Conservation (phyloP, 192 early-diverging fungal species). For the Umbelopsis sp. region DNA sequence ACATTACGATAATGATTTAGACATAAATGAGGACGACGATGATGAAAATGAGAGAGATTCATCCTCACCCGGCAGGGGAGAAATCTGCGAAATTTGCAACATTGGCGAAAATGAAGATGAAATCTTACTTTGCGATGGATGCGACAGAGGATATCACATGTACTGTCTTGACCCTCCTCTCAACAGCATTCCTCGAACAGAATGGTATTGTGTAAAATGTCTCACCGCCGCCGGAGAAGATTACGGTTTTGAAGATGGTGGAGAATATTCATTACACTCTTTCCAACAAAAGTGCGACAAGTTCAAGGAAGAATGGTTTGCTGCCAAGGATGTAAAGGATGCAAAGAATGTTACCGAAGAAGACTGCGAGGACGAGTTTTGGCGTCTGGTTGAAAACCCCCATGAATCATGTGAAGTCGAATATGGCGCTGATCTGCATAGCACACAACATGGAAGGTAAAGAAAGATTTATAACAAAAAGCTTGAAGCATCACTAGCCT, state of each 20-base stretch:
- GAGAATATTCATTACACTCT: constrained; percentile 70
- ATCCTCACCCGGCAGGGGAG: constrained; percentile 13
- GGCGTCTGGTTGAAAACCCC: constrained; percentile 84
- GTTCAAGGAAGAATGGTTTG: constrained; percentile 84
- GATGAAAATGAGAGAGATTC: constrained; percentile 4
- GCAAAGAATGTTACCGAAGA: constrained; percentile 64
- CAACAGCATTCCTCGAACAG: constrained; percentile 54
- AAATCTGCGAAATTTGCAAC: constrained; percentile 51
- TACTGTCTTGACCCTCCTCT: constrained; percentile 77
- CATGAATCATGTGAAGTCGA: constrained; percentile 91
- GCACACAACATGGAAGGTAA: constrained; percentile 86
- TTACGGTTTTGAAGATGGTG: constrained; percentile 93
- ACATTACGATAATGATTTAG: constrained; percentile 28
- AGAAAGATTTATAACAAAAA: background rate
- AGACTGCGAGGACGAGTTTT: constrained; percentile 89
- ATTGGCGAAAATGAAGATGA: constrained; percentile 48
- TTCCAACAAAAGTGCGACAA: constrained; percentile 80
- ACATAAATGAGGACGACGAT: constrained; percentile 9
- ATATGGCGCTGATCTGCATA: constrained; percentile 96
- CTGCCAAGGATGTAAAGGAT: constrained; percentile 42
- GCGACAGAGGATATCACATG: constrained; percentile 82
- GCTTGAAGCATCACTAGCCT: background rate
- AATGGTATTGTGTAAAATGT: constrained; percentile 92
- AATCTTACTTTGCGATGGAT: constrained; percentile 87
- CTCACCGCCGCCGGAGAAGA: constrained; percentile 76